These are phyloP conservation scores for Apiospora koreana DNA, from an alignment of 2,329 filamentous ascomycete species.

Conservation along the genomic window DNA sequence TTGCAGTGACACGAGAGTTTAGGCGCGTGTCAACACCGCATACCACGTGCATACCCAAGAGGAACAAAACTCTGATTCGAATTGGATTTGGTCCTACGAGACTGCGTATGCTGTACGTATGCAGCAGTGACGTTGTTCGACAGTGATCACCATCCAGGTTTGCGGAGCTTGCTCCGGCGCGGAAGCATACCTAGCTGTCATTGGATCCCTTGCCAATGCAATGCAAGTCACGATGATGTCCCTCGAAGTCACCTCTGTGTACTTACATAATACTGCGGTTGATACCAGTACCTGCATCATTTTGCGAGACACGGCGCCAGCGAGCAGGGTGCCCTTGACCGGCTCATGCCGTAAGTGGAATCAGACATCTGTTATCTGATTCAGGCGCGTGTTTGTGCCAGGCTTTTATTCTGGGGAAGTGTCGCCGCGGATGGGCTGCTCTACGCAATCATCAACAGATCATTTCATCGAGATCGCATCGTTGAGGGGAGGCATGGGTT, in stretches of 20 bases:
- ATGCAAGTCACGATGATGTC: background rate
- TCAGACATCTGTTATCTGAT: background rate
- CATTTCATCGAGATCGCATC: no score
- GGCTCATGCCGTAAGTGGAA: background rate
- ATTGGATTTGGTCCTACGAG: background rate
- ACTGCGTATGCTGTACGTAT: background rate
- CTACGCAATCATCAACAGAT: background rate
- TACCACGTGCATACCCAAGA: background rate
- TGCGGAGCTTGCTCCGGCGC: background rate
- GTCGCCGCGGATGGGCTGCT: background rate
- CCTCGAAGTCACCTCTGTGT: background rate
- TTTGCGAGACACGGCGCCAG: background rate
- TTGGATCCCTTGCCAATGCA: background rate
- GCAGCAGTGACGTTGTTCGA: background rate
- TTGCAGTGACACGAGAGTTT: background rate
- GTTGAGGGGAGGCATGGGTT: background rate
- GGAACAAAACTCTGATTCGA: background rate
- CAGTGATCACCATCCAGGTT: background rate
- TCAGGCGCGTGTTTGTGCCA: background rate
- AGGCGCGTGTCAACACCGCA: background rate
- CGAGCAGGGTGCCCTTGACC: background rate
- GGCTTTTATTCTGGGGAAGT: background rate
- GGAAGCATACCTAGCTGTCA: background rate
- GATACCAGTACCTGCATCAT: background rate
- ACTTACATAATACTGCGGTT: background rate